Conservation (phyloP, 768 basidiomycete genomes). For the Neoboletus brunneissimus region DNA sequence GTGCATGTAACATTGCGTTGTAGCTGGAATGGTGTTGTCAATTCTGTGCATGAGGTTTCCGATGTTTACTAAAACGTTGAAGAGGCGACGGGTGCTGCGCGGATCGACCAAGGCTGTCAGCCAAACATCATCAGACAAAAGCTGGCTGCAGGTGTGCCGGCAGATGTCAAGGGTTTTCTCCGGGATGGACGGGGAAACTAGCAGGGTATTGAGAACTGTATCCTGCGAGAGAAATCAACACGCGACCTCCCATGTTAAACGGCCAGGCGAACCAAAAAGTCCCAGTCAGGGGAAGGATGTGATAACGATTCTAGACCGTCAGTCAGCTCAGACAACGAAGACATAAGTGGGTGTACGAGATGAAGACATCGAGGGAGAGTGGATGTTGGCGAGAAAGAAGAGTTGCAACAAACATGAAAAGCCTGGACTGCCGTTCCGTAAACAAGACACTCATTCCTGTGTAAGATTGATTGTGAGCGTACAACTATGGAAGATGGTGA, state of each 20-base stretch:
- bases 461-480: constrained; percentile 30
- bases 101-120: constrained; percentile 23
- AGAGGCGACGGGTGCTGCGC: constrained; percentile 40
- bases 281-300: constrained; percentile 31
- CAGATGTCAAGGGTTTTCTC: constrained; percentile 32
- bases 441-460: constrained; percentile 31
- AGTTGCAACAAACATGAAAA: constrained; percentile 19
- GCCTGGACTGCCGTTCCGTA: constrained; percentile 26
- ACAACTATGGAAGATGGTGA: constrained; percentile 29
- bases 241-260: not conserved
- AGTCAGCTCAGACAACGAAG: constrained; percentile 27
- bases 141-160: constrained; percentile 32
- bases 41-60: constrained; percentile 36
- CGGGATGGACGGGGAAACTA: constrained; percentile 28
- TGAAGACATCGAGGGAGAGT: constrained; percentile 14
- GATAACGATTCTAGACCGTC: constrained; percentile 23
- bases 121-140: constrained; percentile 27
- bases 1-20: constrained; percentile 38
- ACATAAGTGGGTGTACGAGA: constrained; percentile 16
- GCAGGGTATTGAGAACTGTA: constrained; percentile 21
- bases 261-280: constrained; percentile 27
- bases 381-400: constrained; percentile 16
- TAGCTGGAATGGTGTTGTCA: constrained; percentile 27
- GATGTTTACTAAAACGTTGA: constrained; percentile 43
- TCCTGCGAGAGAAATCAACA: constrained; percentile 24